Percentiles rank a stretch among this genome's conserved stretches.
phyloP scores from a whole-genome alignment of 2,329 filamentous ascomycete species.

The Talaromyces islandicus region DNA sequence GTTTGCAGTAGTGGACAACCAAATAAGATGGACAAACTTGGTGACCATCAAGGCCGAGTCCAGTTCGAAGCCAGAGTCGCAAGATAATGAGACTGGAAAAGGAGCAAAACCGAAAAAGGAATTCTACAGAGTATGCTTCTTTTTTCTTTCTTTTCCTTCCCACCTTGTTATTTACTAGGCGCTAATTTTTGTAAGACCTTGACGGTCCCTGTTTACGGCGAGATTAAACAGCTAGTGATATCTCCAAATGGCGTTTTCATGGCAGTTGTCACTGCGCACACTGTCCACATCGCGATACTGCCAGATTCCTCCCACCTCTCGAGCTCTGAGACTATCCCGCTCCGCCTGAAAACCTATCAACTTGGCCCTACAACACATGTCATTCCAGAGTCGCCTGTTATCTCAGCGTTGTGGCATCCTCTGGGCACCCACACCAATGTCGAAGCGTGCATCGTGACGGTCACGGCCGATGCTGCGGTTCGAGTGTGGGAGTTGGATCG shows the following conservation, averaged over 20 bases:
- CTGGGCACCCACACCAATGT: conserved; percentile 61
- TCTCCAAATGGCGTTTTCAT: conserved; percentile 78
- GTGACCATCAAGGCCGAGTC: conserved; percentile 65
- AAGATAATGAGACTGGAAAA: conserved; percentile 21
- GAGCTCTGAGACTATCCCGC: conserved; percentile 58
- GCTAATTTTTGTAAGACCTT: conserved; percentile 52
- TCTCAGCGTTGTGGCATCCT: conserved; percentile 86
- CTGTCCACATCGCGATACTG: conserved; percentile 78
- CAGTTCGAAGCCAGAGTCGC: conserved; percentile 34
- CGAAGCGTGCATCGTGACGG: conserved; percentile 75
- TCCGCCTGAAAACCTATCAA: conserved; percentile 81
- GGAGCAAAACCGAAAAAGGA: conserved; percentile 27
- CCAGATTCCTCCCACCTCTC: conserved; percentile 74
- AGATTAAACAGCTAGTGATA: conserved; percentile 78
- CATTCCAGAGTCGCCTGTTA: conserved; percentile 72
- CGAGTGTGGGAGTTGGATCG: conserved; percentile 84
- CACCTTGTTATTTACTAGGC: not conserved
- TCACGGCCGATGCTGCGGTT: conserved; percentile 82
- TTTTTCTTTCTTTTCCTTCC: not conserved
- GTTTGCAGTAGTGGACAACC: conserved; percentile 80
- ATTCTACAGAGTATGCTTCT: conserved; percentile 23
- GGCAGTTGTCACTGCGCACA: conserved; percentile 80
- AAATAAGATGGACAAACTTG: conserved; percentile 88
- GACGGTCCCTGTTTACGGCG: conserved; percentile 69
- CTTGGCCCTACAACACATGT: conserved; percentile 91